Evolutionary conservation across 169 alveolate genomes (phyloP).

Genomic region (Plasmodium vivax): DNA sequence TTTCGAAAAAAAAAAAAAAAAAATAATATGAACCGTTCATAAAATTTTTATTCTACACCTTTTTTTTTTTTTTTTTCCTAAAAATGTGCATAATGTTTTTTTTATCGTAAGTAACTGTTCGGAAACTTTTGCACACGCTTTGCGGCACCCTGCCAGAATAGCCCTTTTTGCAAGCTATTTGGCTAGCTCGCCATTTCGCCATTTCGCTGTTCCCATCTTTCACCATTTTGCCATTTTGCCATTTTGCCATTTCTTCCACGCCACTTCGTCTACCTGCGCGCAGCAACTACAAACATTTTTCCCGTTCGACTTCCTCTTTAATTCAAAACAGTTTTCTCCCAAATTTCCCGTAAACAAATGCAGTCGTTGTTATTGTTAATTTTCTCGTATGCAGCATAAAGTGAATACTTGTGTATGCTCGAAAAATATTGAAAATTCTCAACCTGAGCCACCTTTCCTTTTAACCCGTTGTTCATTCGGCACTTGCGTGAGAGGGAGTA

Average conservation of each 20-base stretch:
- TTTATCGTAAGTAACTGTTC: constrained; percentile 11
- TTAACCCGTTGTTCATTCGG: constrained; percentile 7
- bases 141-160: neutral
- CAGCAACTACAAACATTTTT: neutral
- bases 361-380: neutral
- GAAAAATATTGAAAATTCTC: neutral
- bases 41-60: constrained; percentile 3
- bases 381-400: neutral
- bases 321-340: neutral
- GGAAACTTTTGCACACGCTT: neutral
- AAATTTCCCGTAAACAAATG: neutral
- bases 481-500: neutral
- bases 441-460: constrained; percentile 3
- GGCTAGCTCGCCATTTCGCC: neutral
- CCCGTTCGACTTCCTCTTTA: neutral
- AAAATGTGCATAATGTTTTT: constrained; percentile 22
- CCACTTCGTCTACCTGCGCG: neutral
- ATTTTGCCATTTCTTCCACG: constrained; percentile 1
- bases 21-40: constrained; percentile 28
- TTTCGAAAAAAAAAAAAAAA: constrained; percentile 2
- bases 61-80: constrained; percentile 24
- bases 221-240: neutral
- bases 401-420: neutral
- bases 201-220: neutral
- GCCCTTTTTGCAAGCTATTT: neutral